Conservation (phyloP, 352 stramenopile species). For the Globisporangium echinulatum region DNA sequence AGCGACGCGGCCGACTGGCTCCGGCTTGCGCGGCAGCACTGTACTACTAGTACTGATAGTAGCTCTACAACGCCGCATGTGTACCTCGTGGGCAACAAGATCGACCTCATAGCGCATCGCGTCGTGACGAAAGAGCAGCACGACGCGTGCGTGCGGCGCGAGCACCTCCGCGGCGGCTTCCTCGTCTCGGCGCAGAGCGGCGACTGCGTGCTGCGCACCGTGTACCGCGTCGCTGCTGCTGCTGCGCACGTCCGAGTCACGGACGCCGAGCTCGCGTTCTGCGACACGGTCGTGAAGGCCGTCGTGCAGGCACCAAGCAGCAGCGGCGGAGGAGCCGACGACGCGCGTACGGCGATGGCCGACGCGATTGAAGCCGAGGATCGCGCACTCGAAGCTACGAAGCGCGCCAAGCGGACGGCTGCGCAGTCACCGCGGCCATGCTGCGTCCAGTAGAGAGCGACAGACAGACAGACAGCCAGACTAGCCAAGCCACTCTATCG, state of each 20-base stretch:
- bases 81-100: constrained; percentile 86
- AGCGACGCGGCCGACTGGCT: constrained; percentile 78
- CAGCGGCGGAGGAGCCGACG: constrained; percentile 17
- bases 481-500: too few relatives aligned
- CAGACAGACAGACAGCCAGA: not conserved
- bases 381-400: constrained; percentile 39
- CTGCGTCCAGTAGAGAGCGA: constrained; percentile 8
- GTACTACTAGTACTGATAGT: not conserved
- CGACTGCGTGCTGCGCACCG: constrained; percentile 75
- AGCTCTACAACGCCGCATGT: constrained; percentile 28
- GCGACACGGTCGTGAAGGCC: constrained; percentile 57
- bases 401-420: constrained; percentile 10
- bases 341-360: constrained; percentile 57
- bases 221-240: constrained; percentile 69
- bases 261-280: constrained; percentile 78
- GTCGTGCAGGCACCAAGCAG: constrained; percentile 26
- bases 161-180: constrained; percentile 64
- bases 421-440: not conserved
- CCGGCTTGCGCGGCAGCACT: constrained; percentile 23
- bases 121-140: constrained; percentile 65
- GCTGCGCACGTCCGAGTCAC: constrained; percentile 68
- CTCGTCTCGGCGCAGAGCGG: constrained; percentile 78
- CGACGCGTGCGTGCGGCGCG: constrained; percentile 60
- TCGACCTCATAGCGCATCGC: constrained; percentile 74
- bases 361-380: constrained; percentile 81